Evolutionary conservation across 148 eudicot genomes (phyloP), one percentile per base, ranked within the genome.

Genomic region (Diospyros lotus): DNA sequence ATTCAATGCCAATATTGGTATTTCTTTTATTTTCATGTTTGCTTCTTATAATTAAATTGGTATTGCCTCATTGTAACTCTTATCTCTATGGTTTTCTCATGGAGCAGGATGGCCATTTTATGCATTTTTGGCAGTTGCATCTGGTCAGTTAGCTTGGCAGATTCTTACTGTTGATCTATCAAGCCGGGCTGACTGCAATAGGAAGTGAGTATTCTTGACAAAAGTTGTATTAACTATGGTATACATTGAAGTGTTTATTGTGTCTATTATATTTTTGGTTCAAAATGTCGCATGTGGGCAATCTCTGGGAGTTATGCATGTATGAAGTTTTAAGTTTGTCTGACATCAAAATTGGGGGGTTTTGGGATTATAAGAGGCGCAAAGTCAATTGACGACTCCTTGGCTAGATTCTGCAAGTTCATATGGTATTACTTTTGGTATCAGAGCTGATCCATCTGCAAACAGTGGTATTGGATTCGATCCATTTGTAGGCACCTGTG

Each of bases 61-160:
- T 12, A 38, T 68, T 48, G 46, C 64, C 73, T 51, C 46, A 40
- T 40, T 7, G 46, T 65, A 14, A 41, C 46, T 61, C 46, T 48
- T 28, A 58, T 53, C 58, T 50, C 54, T 72, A 13, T 64, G 64
- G 15, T 70, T 28, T 72, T 62, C 77, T 67, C 71, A 67, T 79
- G 79, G 76, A 51, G 80, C 89, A 93, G 98, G 89, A 54, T 94
- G 96, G 98, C 92, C 96, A 55, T 94, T 81, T 84, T 94, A 89
- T 75, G 71, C 75, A 61, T 89, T 80, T 82, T 80, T 94, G 82
- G 72, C 82, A 69, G 90, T 80, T 64, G 97, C 89, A 72, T 86
- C 94, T 15, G 82, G 91, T 66, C 98, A 90, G 40, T 84, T 90
- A 75, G 87, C 86, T 41, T 94, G 98, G 96, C 98, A 94, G 80